Conservation (phyloP, 768 basidiomycete genomes). For the Saitozyma podzolica region DNA sequence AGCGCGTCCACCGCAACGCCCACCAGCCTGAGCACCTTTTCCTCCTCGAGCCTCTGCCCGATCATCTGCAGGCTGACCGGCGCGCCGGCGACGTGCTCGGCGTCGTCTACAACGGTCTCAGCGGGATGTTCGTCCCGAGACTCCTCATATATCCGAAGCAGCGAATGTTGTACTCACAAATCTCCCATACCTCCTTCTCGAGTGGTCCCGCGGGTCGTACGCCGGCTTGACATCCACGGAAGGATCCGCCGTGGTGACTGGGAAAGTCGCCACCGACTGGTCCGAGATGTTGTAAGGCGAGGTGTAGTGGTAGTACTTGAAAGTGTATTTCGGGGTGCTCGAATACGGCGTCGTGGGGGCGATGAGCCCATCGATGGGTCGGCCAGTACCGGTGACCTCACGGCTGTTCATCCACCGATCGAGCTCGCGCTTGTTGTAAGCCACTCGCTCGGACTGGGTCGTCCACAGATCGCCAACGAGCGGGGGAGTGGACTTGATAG, state of each 20-base stretch:
- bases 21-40: conserved; percentile 57
- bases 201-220: conserved; percentile 50
- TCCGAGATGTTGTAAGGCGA: conserved; percentile 65
- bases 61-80: conserved; percentile 69
- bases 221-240: conserved; percentile 55
- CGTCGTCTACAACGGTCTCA: conserved; percentile 53
- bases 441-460: conserved; percentile 22
- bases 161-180: conserved; percentile 48
- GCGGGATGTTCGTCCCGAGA: background rate
- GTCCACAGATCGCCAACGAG: conserved; percentile 32
- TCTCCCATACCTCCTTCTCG: conserved; percentile 58
- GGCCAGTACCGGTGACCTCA: conserved; percentile 27
- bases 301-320: conserved; percentile 63
- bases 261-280: conserved; percentile 63
- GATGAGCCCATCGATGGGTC: conserved; percentile 36
- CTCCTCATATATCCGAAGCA: background rate
- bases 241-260: conserved; percentile 61
- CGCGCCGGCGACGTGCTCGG: conserved; percentile 66
- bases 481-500: conserved; percentile 16
- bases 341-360: conserved; percentile 55
- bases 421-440: conserved; percentile 22
- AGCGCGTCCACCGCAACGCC: too few species aligned
- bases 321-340: conserved; percentile 65
- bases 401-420: conserved; percentile 25
- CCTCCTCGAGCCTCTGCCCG: conserved; percentile 67